Evolutionary conservation across 371 early-diverging fungal species (phyloP).

Genomic region (Smittium culicis): DNA sequence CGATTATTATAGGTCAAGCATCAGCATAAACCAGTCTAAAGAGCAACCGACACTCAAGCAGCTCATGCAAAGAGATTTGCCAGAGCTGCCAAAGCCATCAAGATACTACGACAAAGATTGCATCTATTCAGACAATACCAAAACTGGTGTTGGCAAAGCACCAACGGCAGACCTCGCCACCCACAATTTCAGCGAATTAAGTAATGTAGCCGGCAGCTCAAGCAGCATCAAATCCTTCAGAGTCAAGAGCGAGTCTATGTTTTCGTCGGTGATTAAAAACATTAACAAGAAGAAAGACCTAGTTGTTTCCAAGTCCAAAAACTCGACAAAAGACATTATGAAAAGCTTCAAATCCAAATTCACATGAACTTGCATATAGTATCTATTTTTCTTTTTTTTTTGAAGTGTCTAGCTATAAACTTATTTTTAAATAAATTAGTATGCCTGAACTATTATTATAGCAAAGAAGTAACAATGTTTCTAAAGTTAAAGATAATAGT

Average conservation of each 20-base stretch:
- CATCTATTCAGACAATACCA: neutral
- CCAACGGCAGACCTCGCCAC: no score
- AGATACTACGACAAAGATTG: neutral
- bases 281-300: neutral
- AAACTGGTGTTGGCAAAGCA: neutral
- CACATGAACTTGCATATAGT: slow-evolving; percentile 14
- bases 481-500: no score
- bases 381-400: slow-evolving; percentile 13
- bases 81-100: neutral
- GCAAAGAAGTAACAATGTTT: no score
- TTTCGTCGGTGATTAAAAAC: neutral
- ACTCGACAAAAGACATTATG: neutral
- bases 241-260: neutral
- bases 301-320: neutral
- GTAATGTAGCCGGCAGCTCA: no score
- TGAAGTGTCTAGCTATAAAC: slow-evolving; percentile 10
- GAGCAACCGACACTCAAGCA: neutral
- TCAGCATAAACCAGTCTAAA: neutral
- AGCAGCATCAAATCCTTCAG: neutral
- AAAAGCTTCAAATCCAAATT: neutral
- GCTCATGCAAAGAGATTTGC: neutral
- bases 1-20: neutral
- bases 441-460: no score
- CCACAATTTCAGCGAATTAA: no score
- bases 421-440: no score